Base-by-base conservation (phyloP, 2,329 filamentous ascomycete species). In the Phyllachora maydis region DNA sequence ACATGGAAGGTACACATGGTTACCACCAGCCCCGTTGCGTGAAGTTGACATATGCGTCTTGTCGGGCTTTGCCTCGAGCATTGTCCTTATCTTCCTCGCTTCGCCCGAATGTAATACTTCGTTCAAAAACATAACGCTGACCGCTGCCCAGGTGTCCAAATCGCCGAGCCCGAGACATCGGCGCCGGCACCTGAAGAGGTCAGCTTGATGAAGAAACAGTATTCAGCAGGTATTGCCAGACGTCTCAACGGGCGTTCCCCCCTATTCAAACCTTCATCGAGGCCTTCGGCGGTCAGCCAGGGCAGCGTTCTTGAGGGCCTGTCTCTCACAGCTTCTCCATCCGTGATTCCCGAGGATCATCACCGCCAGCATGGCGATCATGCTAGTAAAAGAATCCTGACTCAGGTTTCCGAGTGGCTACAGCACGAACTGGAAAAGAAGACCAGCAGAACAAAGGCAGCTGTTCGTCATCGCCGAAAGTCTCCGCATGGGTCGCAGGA, bases 331-430 rank as follows among this genome's bases (percentile, higher is more conserved):
- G 25, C 35, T 5, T 40, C 44, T 19, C 28, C 42, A 15, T 25
- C 37, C 18, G 40, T 33, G 19, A 26, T 32, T 16, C 33, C 30
- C 6, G 41, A 39, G 11, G 46, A 46, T 4, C 40, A 42, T 16
- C 46, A 42, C 19, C 42, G 41, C 14, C 40, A 45, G 24, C 39
- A 37, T 19, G 25, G 43, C 12, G 48, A 54, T 25, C 34, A 38
- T 14, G 36, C 40, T 19, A 54, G 54, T 24, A 54, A 69, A 34
- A 63, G 57, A 32, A 46, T 90, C 6, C 49, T 88, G 14, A 59
- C 69, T 11, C 78, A 90, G 40, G 69, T 93, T 9, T 60, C 65
- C 14, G 68, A 78, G 33, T 95, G 85, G 85, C 52, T 93, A 18
- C 68, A 83, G 35, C 65, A 72, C 23, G 82, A 93, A 47, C 75